Evolutionary conservation across 2,329 filamentous ascomycete species (phyloP).

Genomic region (Aspergillus costaricaensis): DNA sequence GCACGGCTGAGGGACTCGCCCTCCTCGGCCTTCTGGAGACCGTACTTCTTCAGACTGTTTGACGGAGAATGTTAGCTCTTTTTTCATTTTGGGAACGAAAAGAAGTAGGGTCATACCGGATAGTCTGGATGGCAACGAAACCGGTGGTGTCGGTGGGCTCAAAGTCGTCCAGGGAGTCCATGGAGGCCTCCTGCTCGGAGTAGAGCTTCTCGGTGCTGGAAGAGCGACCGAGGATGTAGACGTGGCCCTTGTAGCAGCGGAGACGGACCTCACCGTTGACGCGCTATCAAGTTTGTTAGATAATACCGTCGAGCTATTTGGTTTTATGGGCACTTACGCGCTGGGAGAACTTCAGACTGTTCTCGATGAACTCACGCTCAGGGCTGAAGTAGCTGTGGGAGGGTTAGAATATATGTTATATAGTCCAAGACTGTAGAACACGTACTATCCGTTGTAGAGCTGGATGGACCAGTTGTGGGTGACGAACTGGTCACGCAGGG

Average conservation of each 20-base stretch:
- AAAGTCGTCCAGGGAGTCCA: conserved; percentile 72
- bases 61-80: conserved; percentile 20
- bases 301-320: background rate
- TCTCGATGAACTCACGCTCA: conserved; percentile 71
- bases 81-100: background rate
- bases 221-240: conserved; percentile 53
- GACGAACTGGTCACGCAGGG: conserved; percentile 70
- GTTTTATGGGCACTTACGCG: conserved; percentile 33
- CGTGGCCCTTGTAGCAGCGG: conserved; percentile 66
- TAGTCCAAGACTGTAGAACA: background rate
- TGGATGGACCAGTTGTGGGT: conserved; percentile 62
- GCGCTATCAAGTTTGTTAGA: conserved; percentile 31
- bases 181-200: conserved; percentile 64
- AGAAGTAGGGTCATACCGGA: conserved; percentile 22
- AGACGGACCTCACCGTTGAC: conserved; percentile 65
- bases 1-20: conserved; percentile 20
- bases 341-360: conserved; percentile 62
- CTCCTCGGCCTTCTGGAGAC: conserved; percentile 27
- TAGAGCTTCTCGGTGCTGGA: conserved; percentile 72
- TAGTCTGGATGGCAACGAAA: conserved; percentile 53
- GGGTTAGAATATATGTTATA: conserved; percentile 4
- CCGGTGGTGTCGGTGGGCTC: conserved; percentile 66
- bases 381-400: conserved; percentile 62
- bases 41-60: conserved; percentile 47
- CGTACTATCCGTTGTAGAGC: conserved; percentile 60